A percentile compares a stretch with the other conserved stretches of the same genome.
These are phyloP conservation scores for Fusarium papillatum DNA, from an alignment of 2,329 filamentous ascomycete genomes.

Conservation along the genomic window DNA sequence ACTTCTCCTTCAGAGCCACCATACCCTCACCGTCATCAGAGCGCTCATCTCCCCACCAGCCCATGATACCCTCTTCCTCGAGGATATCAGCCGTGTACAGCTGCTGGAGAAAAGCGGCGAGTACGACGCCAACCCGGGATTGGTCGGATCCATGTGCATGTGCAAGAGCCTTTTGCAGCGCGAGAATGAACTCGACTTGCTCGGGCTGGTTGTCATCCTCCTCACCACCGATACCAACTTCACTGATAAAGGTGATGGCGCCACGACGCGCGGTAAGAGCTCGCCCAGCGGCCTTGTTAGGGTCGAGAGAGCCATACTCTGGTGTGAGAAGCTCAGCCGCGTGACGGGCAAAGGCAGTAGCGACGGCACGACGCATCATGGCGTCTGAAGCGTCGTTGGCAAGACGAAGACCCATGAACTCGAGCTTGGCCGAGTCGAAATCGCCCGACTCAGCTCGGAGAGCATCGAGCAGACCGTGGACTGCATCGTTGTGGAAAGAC, in stretches of 20 bases:
- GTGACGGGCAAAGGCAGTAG: slow-evolving; percentile 86
- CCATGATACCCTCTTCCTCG: slow-evolving; percentile 89
- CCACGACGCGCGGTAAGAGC: slow-evolving; percentile 69
- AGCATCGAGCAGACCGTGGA: slow-evolving; percentile 88
- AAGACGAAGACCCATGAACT: slow-evolving; percentile 94
- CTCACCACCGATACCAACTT: slow-evolving; percentile 72
- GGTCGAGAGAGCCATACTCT: slow-evolving; percentile 66
- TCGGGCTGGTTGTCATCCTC: slow-evolving; percentile 69
- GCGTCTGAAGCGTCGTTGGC: slow-evolving; percentile 91
- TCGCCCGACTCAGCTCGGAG: slow-evolving; percentile 81
- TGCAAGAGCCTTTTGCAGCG: slow-evolving; percentile 84
- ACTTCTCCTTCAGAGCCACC: slow-evolving; percentile 78
- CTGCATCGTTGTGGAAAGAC: slow-evolving; percentile 88
- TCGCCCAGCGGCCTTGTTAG: slow-evolving; percentile 74
- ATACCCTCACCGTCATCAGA: slow-evolving; percentile 78
- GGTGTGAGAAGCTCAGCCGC: slow-evolving; percentile 76
- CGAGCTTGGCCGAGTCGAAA: slow-evolving; percentile 86
- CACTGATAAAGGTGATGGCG: slow-evolving; percentile 68
- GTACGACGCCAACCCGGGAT: slow-evolving; percentile 68
- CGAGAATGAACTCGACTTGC: slow-evolving; percentile 87
- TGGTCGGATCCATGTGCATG: slow-evolving; percentile 71
- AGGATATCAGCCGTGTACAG: slow-evolving; percentile 88
- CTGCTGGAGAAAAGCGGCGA: slow-evolving; percentile 86
- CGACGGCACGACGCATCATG: slow-evolving; percentile 89
- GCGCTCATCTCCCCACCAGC: slow-evolving; percentile 87